Evolutionary conservation across 129 eudicot genomes (phyloP).

Genomic region (Chrysanthemum makinoi): DNA sequence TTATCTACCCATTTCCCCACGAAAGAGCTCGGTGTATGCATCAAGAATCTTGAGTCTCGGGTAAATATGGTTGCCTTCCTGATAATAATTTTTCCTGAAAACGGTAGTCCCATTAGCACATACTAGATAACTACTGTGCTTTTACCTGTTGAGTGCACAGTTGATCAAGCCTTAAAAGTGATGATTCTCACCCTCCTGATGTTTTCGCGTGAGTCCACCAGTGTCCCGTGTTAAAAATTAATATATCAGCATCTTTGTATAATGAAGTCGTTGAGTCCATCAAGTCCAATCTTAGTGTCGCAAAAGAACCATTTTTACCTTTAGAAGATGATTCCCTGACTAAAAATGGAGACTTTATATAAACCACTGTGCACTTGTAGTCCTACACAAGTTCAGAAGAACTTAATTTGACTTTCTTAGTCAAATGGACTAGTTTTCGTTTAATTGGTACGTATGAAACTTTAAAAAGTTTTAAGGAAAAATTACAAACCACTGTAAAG

Average conservation of each 20-base stretch:
- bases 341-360: constrained; percentile 69
- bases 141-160: too few species aligned
- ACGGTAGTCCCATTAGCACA: too few species aligned
- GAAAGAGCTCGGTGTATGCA: too few species aligned
- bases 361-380: constrained; percentile 73
- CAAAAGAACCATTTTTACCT: constrained; percentile 53
- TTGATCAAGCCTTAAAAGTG: too few species aligned
- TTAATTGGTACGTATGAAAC: background rate
- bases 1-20: too few species aligned
- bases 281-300: constrained; percentile 67
- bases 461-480: background rate
- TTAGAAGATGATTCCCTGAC: constrained; percentile 56
- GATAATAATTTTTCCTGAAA: too few species aligned
- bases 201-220: constrained; percentile 94
- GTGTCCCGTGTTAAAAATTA: constrained; percentile 82
- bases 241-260: constrained; percentile 70
- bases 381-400: constrained; percentile 47
- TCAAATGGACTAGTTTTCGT: constrained; percentile 9
- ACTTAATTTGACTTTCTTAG: constrained; percentile 8
- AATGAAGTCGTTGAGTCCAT: constrained; percentile 67
- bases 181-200: constrained; percentile 52
- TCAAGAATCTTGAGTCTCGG: too few species aligned
- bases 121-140: too few species aligned
- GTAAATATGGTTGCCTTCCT: too few species aligned
- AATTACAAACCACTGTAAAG: background rate